Base-by-base conservation (phyloP, 108 stramenopile genomes). In the Fragilariopsis cylindrus region DNA sequence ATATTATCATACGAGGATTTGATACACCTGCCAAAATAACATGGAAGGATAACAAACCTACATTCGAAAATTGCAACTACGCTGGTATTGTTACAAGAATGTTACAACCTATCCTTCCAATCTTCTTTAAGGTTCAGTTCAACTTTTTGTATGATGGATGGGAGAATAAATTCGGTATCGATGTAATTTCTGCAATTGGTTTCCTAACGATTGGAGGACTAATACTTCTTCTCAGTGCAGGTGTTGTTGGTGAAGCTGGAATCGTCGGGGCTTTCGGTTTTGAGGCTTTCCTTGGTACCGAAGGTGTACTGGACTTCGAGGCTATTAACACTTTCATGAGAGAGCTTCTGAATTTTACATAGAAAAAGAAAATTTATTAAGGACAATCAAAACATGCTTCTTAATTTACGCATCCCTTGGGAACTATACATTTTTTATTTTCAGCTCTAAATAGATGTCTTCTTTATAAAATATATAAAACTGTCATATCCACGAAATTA, bases 91-190 rank as follows among this genome's bases (percentile, higher is more conserved):
- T 96, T 49, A 96, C 94, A 9, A 75, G 72, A 39, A 66, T 90
- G 44, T 68, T 96, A 66, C 90, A 90, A 74, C 92, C 91, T 6
- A 84, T 91, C 18, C 83, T 96, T 3, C 91, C 90, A 9, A 41
- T 89, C 48, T 87, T 96, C 73, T 93, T 96, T 73, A 80, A 42
- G 47, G 70, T 84, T 50, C 92, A 96, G 67, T 93, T 96, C 87
- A 87, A 84, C 79, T 93, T 90, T 74, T 82, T 92, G 66, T 93
- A 92, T 79, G 86, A 83, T 52, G 89, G 89, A 53, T 90, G 77
- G 77, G 70, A 68, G 67, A 90, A 87, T 71, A 69, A 82, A 54
- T 50, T 67, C 7, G 56, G 42, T 4, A 69, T 86, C 49, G 81
- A 86, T 67, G 18, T 79, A 39, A 53, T 63, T 18, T 78, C 78